Base-by-base conservation (phyloP, 2,329 filamentous ascomycete genomes). In the Rutstroemia sp. region DNA sequence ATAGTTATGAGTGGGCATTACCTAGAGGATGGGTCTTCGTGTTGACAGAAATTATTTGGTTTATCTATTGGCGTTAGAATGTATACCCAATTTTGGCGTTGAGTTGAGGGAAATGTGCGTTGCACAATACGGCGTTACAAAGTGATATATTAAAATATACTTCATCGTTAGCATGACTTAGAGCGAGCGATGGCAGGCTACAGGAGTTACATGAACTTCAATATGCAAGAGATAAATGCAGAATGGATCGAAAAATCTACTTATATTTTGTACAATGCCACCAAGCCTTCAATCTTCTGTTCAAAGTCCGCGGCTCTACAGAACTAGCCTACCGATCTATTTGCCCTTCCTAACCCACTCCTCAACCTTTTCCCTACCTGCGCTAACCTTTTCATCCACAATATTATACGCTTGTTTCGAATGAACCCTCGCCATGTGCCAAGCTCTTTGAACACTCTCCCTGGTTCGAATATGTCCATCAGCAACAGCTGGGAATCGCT, bases 311-410 rank as follows among this genome's bases (percentile, higher is more conserved):
- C 34, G 39, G 48, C 30, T 23, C 3, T 41, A 49, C 21, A 55
- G 12, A 34, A 25, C 19, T n/a, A 42, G 41, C 8, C 44, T 12
- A 42, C 41, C 25, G 37, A 21, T 54, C 65, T 58, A 71, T 66
- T 69, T 70, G 14, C 90, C 92, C 80, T 95, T 92, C 77, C 83
- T 90, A 54, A 97, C 89, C 90, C 92, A 94, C 60, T 83, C 84
- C 78, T 96, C 91, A 58, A 96, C 76, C 50, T 80, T 79, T 73
- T 92, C 86, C 66, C 91, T 81, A 57, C 83, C 86, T 54, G 86
- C 81, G 59, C 80, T 81, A 54, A 96, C 87, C 77, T 89, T 92
- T 60, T 90, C 87, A 70, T 95, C 86, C 59, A 95, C 82, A 75
- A 86, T 88, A 62, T 77, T 79, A 61, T 84, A 79, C 49, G 83